phyloP scores from a whole-genome alignment of 2,329 filamentous ascomycete genomes.

The Hymenoscyphus albidus region DNA sequence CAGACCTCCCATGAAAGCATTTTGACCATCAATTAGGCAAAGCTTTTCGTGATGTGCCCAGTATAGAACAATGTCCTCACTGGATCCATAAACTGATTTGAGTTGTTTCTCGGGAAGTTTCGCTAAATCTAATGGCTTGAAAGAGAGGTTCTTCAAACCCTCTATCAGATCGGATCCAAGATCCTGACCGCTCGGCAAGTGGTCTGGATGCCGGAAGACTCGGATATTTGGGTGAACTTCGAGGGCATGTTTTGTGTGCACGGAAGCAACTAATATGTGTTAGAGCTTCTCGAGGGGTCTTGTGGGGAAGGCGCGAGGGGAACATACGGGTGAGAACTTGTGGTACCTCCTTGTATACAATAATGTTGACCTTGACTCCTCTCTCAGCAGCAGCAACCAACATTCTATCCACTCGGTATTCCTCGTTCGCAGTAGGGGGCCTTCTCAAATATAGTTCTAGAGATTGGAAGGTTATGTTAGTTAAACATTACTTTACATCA shows the following conservation, averaged over 20 bases:
- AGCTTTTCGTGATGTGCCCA: slow-evolving; percentile 96
- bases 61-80: slow-evolving; percentile 77
- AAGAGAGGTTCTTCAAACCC: slow-evolving; percentile 46
- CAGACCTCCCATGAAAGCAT: slow-evolving; percentile 87
- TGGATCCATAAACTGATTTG: slow-evolving; percentile 76
- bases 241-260: slow-evolving; percentile 76
- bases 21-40: slow-evolving; percentile 71
- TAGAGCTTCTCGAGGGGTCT: slow-evolving; percentile 16
- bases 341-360: slow-evolving; percentile 89
- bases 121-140: slow-evolving; percentile 53
- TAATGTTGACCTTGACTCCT: slow-evolving; percentile 78
- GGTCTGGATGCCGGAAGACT: slow-evolving; percentile 88
- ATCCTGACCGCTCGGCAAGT: slow-evolving; percentile 69
- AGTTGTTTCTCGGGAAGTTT: slow-evolving; percentile 69
- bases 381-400: slow-evolving; percentile 76
- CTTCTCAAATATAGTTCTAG: slow-evolving; percentile 77
- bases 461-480: slow-evolving; percentile 4
- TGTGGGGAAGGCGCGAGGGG: slow-evolving; percentile 25
- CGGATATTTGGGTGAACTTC: slow-evolving; percentile 82
- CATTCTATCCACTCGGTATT: slow-evolving; percentile 81
- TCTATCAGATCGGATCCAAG: slow-evolving; percentile 65
- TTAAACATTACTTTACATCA: not conserved
- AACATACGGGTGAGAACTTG: slow-evolving; percentile 75
- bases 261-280: slow-evolving; percentile 51
- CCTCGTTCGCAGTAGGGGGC: slow-evolving; percentile 75